A percentile compares a stretch with the other conserved stretches of the same genome.
Conservation (phyloP, 2,329 filamentous ascomycete genomes). For the Trichoderma asperellum region DNA sequence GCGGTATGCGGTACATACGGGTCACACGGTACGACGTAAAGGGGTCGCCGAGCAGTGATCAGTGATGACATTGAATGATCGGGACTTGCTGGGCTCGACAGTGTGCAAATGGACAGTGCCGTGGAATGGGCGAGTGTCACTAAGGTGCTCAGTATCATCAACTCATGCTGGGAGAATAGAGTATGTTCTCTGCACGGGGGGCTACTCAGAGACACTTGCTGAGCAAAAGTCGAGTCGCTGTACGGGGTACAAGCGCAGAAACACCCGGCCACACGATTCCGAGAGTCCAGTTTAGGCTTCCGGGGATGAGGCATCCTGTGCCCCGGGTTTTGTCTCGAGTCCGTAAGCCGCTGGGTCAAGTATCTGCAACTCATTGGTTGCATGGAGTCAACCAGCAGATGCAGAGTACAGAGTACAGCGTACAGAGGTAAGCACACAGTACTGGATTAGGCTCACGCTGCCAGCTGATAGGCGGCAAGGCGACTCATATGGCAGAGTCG, state of each 20-base stretch:
- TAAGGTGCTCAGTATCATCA: not conserved
- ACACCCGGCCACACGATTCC: not conserved
- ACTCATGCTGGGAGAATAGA: not conserved
- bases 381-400: not conserved
- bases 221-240: not conserved
- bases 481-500: constrained; percentile 5
- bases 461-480: not conserved
- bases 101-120: not conserved
- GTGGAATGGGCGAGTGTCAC: not conserved
- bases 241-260: not conserved
- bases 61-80: not conserved
- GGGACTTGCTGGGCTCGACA: not conserved
- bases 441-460: not conserved
- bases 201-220: not conserved
- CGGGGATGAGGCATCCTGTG: not conserved
- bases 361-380: not conserved
- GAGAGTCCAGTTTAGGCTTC: not conserved
- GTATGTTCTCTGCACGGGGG: not conserved
- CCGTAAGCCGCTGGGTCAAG: not conserved
- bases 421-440: not conserved
- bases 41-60: too few relatives aligned
- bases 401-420: not conserved
- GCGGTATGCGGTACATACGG: not conserved
- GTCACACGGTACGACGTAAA: not conserved
- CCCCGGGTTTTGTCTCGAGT: not conserved